Conservation (phyloP, 345 rosid species). For the Syzygium aqueum region DNA sequence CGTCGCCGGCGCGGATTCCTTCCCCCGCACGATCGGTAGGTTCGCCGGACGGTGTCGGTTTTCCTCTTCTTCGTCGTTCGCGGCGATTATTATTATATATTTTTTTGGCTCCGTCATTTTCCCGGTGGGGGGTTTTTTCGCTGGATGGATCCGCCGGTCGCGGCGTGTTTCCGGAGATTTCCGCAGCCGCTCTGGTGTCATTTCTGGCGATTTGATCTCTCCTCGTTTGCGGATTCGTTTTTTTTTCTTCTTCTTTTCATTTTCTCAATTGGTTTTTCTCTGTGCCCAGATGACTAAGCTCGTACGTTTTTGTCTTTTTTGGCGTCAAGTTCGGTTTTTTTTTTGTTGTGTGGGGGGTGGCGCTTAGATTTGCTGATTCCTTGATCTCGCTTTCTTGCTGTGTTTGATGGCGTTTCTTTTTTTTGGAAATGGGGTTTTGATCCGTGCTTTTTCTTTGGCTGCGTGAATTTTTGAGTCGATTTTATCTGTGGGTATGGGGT, state of each 20-base stretch:
- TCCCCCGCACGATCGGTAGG: not conserved
- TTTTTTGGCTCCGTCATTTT: too few species aligned
- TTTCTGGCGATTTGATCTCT: not conserved
- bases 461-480: not conserved
- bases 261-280: too few species aligned
- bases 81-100: too few species aligned
- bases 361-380: not conserved
- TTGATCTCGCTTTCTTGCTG: not conserved
- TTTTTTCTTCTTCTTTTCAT: not conserved
- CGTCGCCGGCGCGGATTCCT: not conserved
- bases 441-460: not conserved
- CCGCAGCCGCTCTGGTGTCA: not conserved
- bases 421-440: not conserved
- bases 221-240: not conserved
- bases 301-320: not conserved
- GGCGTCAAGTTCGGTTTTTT: not conserved
- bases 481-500: not conserved
- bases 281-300: not conserved
- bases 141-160: not conserved
- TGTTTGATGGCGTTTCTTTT: not conserved
- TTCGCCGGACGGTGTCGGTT: too few species aligned
- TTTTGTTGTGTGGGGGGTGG: not conserved
- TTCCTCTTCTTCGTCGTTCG: not conserved
- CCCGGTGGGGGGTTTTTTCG: not conserved
- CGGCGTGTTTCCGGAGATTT: not conserved